These are phyloP conservation scores for Hyaloscypha hepaticicola DNA, from an alignment of 495 filamentous ascomycete genomes.

Conservation along the genomic window DNA sequence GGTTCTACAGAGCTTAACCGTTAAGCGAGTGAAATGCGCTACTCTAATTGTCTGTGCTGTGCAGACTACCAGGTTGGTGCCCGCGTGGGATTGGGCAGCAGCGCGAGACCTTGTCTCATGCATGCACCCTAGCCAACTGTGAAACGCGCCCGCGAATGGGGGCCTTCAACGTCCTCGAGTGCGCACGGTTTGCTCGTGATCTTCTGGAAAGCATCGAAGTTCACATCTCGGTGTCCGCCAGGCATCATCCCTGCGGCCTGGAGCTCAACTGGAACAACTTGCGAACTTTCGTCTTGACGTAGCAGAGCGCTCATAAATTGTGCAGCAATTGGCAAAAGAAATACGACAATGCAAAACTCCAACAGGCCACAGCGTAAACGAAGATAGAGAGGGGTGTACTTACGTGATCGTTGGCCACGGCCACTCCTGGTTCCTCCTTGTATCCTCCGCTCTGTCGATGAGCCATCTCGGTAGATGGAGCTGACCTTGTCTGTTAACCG, in stretches of 20 bases:
- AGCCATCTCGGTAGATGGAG: slow-evolving; percentile 26
- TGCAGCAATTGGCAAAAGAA: slow-evolving; percentile 8
- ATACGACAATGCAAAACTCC: slow-evolving; percentile 11
- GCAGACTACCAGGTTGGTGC: slow-evolving; percentile 9
- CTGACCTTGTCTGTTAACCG: not conserved
- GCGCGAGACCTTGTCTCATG: slow-evolving; percentile 14
- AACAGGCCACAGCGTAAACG: not conserved
- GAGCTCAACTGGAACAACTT: slow-evolving; percentile 20
- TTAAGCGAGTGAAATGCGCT: slow-evolving; percentile 20
- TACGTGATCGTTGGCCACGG: slow-evolving; percentile 30
- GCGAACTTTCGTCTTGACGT: slow-evolving; percentile 13
- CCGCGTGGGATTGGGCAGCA: slow-evolving; percentile 30
- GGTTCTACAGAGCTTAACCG: slow-evolving; percentile 17
- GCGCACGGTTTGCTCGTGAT: slow-evolving; percentile 21
- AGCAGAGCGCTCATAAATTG: slow-evolving; percentile 12
- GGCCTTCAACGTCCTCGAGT: slow-evolving; percentile 13
- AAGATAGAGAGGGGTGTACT: slow-evolving; percentile 13
- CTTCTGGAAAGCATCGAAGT: slow-evolving; percentile 32
- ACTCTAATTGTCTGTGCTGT: slow-evolving; percentile 8
- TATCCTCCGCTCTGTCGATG: slow-evolving; percentile 33
- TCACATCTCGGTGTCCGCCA: not conserved
- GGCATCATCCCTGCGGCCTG: not conserved
- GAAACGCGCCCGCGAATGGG: slow-evolving; percentile 28
- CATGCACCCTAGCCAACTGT: slow-evolving; percentile 20
- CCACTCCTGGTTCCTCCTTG: slow-evolving; percentile 33